Conservation (phyloP, 2,329 filamentous ascomycete genomes). For the Aspergillus carbonarius region DNA sequence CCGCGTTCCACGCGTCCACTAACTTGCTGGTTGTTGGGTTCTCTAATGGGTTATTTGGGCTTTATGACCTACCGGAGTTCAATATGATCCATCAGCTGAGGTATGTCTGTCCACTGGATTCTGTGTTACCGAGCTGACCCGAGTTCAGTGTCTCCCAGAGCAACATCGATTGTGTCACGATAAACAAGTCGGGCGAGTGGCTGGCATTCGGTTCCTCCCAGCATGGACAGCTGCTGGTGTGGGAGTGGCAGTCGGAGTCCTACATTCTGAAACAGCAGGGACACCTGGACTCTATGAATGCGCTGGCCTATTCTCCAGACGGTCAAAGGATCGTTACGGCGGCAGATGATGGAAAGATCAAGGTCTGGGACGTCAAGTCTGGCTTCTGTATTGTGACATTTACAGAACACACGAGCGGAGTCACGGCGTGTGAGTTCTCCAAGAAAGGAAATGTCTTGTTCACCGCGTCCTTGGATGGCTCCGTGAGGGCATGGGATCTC, state of each 20-base stretch:
- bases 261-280: slow-evolving; percentile 98
- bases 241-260: slow-evolving; percentile 99
- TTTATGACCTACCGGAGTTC: slow-evolving; percentile 96
- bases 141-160: slow-evolving; percentile 85
- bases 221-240: slow-evolving; percentile 91
- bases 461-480: slow-evolving; percentile 91
- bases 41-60: slow-evolving; percentile 86
- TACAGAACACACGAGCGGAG: slow-evolving; percentile 90
- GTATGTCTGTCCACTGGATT: slow-evolving; percentile 30
- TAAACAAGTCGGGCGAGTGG: slow-evolving; percentile 96
- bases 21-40: slow-evolving; percentile 97
- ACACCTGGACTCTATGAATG: slow-evolving; percentile 94
- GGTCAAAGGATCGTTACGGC: slow-evolving; percentile 90
- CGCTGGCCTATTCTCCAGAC: slow-evolving; percentile 88
- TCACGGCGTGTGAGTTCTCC: slow-evolving; percentile 89
- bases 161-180: slow-evolving; percentile 89
- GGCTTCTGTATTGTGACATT: slow-evolving; percentile 99
- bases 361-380: slow-evolving; percentile 95
- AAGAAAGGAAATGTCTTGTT: slow-evolving; percentile 95
- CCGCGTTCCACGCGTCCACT: slow-evolving; percentile 81
- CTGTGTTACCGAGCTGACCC: slow-evolving; percentile 6
- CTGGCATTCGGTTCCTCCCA: slow-evolving; percentile 95
- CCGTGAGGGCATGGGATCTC: slow-evolving; percentile 91
- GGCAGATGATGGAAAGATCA: slow-evolving; percentile 96
- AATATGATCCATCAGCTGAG: slow-evolving; percentile 84